phyloP scores from a whole-genome alignment of 2,329 filamentous ascomycete genomes.

The Fusarium sp. region DNA sequence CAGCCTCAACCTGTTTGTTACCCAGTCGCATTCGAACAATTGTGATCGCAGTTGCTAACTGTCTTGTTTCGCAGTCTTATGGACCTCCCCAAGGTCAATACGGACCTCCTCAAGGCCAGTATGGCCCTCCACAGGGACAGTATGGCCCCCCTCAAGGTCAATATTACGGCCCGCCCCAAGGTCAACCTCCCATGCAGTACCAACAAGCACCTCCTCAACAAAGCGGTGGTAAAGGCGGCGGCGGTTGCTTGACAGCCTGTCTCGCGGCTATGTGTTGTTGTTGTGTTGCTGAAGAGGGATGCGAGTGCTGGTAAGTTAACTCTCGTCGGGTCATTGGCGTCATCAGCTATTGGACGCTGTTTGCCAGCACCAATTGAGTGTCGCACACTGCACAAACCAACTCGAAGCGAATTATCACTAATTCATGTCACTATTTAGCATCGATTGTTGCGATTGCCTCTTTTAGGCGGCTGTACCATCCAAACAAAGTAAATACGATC shows the following conservation, averaged over 20 bases:
- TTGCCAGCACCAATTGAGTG: constrained; percentile 3
- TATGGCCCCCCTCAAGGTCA: constrained; percentile 46
- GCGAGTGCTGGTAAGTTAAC: constrained; percentile 60
- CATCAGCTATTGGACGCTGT: constrained; percentile 16
- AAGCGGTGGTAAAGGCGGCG: constrained; percentile 52
- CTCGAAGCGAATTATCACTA: constrained; percentile 1
- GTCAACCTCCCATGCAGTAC: constrained; percentile 60
- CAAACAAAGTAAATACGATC: constrained; percentile 10
- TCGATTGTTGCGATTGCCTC: constrained; percentile 59
- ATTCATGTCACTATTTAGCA: constrained; percentile 41
- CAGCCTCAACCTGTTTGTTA: constrained; percentile 56
- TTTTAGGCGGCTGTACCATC: constrained; percentile 42
- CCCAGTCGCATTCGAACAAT: not conserved
- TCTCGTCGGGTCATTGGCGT: constrained; percentile 3
- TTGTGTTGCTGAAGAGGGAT: constrained; percentile 63
- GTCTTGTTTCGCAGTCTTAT: constrained; percentile 44
- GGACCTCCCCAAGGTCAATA: constrained; percentile 48
- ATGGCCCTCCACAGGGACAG: constrained; percentile 50
- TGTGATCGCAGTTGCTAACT: constrained; percentile 27
- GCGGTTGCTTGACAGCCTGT: constrained; percentile 61
- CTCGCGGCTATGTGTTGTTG: constrained; percentile 64
- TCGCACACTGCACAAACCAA: constrained; percentile 4
- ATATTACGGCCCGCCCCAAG: constrained; percentile 52
- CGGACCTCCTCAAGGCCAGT: constrained; percentile 46
- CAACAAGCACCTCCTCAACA: constrained; percentile 55